Evolutionary conservation across 139 green algal genomes (phyloP), one percentile per base, ranked within the genome.

Genomic region (Micromonas pusilla): DNA sequence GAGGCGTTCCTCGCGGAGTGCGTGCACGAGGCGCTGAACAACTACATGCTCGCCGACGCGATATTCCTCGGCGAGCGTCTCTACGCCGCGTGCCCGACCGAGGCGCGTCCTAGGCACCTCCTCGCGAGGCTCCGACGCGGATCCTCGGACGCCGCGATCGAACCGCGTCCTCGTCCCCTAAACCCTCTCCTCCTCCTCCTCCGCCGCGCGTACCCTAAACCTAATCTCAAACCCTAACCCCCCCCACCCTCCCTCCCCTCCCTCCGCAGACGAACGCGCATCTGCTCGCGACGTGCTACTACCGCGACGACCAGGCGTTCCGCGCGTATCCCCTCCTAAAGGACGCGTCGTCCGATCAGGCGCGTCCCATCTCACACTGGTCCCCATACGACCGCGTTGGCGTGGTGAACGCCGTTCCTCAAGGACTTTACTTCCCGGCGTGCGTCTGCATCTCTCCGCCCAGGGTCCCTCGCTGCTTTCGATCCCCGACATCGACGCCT

Each of bases 201-300:
- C 4, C 3, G 13, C 20, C 57, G 54, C 25, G 26, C 65, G 53
- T 5, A 26, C 38, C 32, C 13, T 23, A 33, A 52, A 65, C 23
- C 16, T 33, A 25, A 13, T 5, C 77, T 19, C 53, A n/a, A 34
- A 26, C n/a, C 32, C 19, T 63, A n/a, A 64, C 36, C 13, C 36
- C 36, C 4, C 9, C 45, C 45, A 16, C 34, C 26, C 28, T 1
- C n/a, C 2, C 4, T 30, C 32, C n/a, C 71, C 3, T 32, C 25
- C 34, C 20, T 25, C 45, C 81, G 77, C 87, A 96, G 91, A 79
- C 70, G n/a, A 93, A 97, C 79, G 78, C 86, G n/a, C 82, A 88
- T 25, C 83, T 97, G 25, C 86, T 97, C 53, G 91, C 91, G 2
- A 89, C 86, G 0, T 97, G 91, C 79, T 94, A 96, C 82, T 85